Evolutionary conservation across 2,329 filamentous ascomycete genomes (phyloP).

Genomic region (Fusarium globosum): DNA sequence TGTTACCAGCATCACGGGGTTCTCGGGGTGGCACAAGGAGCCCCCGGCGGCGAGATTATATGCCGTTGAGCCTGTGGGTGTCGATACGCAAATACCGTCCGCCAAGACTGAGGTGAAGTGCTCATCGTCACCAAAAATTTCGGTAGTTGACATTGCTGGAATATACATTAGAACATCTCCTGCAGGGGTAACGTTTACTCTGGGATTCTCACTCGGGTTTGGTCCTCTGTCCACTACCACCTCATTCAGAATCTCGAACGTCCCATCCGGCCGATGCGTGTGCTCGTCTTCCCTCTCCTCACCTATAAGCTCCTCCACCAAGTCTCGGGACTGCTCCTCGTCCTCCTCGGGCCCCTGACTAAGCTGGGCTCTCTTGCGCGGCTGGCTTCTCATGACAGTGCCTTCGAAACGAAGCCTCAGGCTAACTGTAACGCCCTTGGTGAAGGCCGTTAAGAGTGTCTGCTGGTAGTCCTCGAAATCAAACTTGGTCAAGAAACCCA

Average conservation of each 20-base stretch:
- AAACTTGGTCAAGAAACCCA: constrained; percentile 97
- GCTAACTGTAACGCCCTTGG: constrained; percentile 87
- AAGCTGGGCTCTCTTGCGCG: constrained; percentile 50
- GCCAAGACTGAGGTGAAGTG: constrained; percentile 95
- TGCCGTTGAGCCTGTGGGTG: constrained; percentile 92
- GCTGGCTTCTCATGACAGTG: constrained; percentile 86
- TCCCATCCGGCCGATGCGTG: constrained; percentile 86
- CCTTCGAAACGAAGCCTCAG: constrained; percentile 90
- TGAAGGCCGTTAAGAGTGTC: constrained; percentile 78
- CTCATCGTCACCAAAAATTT: constrained; percentile 94
- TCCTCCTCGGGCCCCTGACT: constrained; percentile 47
- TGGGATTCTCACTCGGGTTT: constrained; percentile 77
- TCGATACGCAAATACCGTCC: constrained; percentile 93
- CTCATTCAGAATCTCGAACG: constrained; percentile 93
- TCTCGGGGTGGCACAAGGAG: constrained; percentile 93
- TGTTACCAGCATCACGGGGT: constrained; percentile 93
- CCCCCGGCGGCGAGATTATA: constrained; percentile 98
- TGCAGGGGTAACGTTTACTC: neutral
- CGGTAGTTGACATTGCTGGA: constrained; percentile 87
- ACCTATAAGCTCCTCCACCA: constrained; percentile 91
- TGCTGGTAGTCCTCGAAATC: constrained; percentile 81
- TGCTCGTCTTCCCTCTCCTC: constrained; percentile 85
- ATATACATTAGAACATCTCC: constrained; percentile 15
- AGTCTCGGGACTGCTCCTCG: constrained; percentile 65
- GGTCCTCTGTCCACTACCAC: constrained; percentile 96